Evolutionary conservation across 2,329 filamentous ascomycete species (phyloP), one percentile per base, ranked within the genome.

Genomic region (Aspergillus brunneoviolaceus): DNA sequence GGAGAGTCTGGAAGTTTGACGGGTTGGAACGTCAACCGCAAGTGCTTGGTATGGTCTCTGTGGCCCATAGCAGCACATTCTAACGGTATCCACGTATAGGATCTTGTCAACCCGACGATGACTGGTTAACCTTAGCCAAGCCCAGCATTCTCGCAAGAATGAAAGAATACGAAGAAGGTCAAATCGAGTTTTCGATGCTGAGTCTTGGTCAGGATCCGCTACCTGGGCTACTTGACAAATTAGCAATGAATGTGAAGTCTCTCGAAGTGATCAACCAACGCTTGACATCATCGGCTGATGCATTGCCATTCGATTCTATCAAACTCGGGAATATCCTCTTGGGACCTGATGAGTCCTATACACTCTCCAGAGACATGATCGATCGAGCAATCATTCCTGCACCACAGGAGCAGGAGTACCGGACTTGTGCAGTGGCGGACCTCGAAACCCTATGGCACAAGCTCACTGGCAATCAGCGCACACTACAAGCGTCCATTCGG

Each of bases 1-100:
- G 85, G 2, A 80, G 85, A 58, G 84, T 96, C 14, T 97, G 92
- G 92, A 91, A 93, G 72, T 85, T 98, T 5, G 94, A 98, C 74
- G 94, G 94, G 4, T 80, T 97, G 23, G 87, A 93, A 72, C 80
- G 80, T 48, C 85, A 87, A 64, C 94, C 92, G 3, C 83, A 86
- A 35, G 84, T 81, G 58, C 79, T 92, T 58, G 88, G 88, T 70
- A 60, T 61, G 67, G 21, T 16, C 6, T 12, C 25, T 5, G 31
- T 2, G 16, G 11, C 21, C 27, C 21, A 23, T n/a, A 16, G 25
- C 31, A 21, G 19, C 5, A 6, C 5, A 23, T 31, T 9, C 53
- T 29, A 33, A 35, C 35, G 53, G 25, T 55, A 16, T 47, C 33
- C 31, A 23, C 16, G 58, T 31, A 59, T 65, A 75, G 79, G 76